Evolutionary conservation across 768 basidiomycete species (phyloP), one percentile per base, ranked within the genome.

Genomic region (Suillus clintonianus): DNA sequence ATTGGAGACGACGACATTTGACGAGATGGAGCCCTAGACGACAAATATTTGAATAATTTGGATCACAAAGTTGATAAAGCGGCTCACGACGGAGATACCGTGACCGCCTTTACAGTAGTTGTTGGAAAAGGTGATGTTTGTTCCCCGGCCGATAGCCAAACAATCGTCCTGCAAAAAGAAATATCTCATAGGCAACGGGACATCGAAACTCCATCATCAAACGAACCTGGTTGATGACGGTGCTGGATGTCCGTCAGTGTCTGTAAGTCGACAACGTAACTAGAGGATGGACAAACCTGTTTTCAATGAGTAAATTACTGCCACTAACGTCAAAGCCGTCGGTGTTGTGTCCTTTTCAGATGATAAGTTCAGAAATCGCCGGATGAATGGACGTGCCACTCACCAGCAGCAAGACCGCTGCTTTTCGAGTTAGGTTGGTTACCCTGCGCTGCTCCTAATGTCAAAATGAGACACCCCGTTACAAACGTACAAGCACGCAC

Each of bases 31-130:
- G 24, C 86, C 89, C 86, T 87, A 45, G 3, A 51, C 32, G n/a
- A 54, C 19, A 30, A 15, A n/a, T 15, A 24, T 37, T 59, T 11
- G 32, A 24, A 48, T 37, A 7, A 32, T 7, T 8, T 39, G 22
- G 8, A 24, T 67, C 59, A 59, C 45, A 22, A 22, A 30, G 47
- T 37, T 54, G 27, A 32, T n/a, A 14, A 14, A 37, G 47, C 32
- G 3, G 64, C 63, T 47, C 58, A 78, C 79, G 32, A 90, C 79
- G 5, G 86, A 88, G 64, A 89, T 84, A 34, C 89, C 89, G 56
- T 91, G 89, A 4, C 89, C 88, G 32, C 80, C 79, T 3, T 76
- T 73, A 74, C 89, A 90, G 27, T 71, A 71, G 70, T 89, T 88
- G 30, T 82, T 70, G 60, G 76, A 74, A 76, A 89, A 80, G 30